These are phyloP conservation scores for Cetraspora pellucida DNA, from an alignment of 192 early-diverging fungal species.

Conservation along the genomic window DNA sequence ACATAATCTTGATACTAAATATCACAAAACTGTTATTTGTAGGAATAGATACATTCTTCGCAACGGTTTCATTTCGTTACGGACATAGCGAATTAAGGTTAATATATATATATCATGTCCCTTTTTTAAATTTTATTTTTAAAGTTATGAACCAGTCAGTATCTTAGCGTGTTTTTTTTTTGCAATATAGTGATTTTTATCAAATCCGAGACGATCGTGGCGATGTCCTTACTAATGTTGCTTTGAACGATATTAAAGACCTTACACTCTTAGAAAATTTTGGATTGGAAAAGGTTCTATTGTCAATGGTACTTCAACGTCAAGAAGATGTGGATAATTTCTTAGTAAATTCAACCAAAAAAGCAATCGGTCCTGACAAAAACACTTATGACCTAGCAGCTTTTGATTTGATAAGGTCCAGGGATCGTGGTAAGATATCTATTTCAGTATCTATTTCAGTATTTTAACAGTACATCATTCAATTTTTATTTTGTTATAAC, in stretches of 20 bases:
- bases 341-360: neutral
- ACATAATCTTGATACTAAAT: too few species aligned
- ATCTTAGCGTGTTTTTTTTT: too few species aligned
- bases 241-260: neutral
- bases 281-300: neutral
- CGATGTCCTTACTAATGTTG: neutral
- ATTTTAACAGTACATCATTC: too few species aligned
- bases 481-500: too few species aligned
- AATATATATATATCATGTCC: neutral
- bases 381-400: neutral
- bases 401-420: neutral
- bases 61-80: neutral
- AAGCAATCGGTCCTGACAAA: neutral
- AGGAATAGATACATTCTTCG: conserved; percentile 13
- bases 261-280: neutral
- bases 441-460: neutral
- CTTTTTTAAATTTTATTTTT: neutral
- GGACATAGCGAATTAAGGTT: conserved; percentile 13
- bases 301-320: conserved; percentile 9
- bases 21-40: too few species aligned
- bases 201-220: conserved; percentile 16
- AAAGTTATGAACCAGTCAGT: too few species aligned
- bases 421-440: conserved; percentile 4
- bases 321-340: conserved; percentile 30
- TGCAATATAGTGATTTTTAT: conserved; percentile 16